Conservation (phyloP, 2,329 filamentous ascomycete genomes). For the Sphaceloma murrayae region DNA sequence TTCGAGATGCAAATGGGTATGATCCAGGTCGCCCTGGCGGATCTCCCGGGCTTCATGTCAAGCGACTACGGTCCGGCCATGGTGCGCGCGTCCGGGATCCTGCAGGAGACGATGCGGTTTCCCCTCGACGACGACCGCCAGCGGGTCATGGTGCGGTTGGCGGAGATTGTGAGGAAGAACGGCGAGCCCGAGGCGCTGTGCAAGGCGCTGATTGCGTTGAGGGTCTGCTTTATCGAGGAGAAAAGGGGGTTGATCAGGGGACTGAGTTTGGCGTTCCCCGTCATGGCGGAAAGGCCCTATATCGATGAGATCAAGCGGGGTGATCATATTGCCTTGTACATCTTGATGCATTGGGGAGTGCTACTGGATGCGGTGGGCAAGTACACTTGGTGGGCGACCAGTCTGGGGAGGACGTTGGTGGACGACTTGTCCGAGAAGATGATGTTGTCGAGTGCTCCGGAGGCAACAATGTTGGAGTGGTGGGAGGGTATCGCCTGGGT, state of each 20-base stretch:
- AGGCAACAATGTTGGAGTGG: conserved; percentile 1
- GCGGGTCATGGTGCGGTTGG: no score
- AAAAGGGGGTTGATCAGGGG: conserved; percentile 2
- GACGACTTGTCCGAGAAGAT: conserved; percentile 18
- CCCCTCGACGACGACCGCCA: no score
- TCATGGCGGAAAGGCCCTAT: neutral
- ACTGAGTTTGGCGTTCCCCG: conserved; percentile 2
- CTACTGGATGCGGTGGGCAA: conserved; percentile 1
- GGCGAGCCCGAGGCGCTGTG: no score
- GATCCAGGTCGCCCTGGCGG: neutral
- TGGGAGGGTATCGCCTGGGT: conserved; percentile 10
- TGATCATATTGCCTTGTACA: conserved; percentile 8
- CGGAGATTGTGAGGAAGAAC: no score
- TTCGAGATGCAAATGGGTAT: conserved; percentile 6
- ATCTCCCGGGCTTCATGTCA: neutral
- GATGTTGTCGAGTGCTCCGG: conserved; percentile 4
- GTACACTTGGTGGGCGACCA: conserved; percentile 8
- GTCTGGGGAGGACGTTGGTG: conserved; percentile 4
- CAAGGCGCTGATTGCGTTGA: neutral
- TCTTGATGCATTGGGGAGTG: conserved; percentile 14
- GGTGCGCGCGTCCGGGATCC: neutral
- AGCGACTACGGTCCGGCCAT: conserved; percentile 7
- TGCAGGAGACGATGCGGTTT: neutral
- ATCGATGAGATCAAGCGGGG: conserved; percentile 1
- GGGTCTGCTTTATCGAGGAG: conserved; percentile 13